Conservation (phyloP, 2,329 filamentous ascomycete genomes). For the Nothophaeocryptopus gaeumannii region DNA sequence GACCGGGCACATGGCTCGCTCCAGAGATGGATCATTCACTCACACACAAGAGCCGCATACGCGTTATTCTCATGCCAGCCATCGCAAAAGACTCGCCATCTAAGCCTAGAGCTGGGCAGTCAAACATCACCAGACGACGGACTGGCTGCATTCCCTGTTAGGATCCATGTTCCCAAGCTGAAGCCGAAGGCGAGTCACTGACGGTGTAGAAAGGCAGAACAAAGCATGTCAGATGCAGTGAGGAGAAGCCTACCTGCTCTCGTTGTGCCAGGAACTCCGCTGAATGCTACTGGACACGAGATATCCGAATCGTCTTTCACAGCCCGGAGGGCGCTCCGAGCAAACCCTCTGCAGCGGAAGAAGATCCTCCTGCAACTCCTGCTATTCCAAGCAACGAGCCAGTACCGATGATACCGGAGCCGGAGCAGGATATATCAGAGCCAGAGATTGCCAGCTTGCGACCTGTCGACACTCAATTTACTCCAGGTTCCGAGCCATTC, state of each 20-base stretch:
- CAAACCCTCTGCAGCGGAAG: background rate
- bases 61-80: too few species aligned
- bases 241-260: constrained; percentile 13
- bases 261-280: constrained; percentile 10
- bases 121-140: constrained; percentile 15
- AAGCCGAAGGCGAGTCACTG: too few species aligned
- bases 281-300: constrained; percentile 14
- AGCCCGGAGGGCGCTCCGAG: constrained; percentile 5
- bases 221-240: constrained; percentile 15
- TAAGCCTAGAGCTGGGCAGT: background rate
- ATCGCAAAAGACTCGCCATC: too few species aligned
- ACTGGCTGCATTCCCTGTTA: constrained; percentile 15
- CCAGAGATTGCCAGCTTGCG: constrained; percentile 5
- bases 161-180: too few species aligned
- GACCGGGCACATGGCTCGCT: too few species aligned
- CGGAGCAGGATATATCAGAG: constrained; percentile 1
- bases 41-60: too few species aligned
- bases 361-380: background rate
- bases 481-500: constrained; percentile 12
- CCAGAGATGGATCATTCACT: too few species aligned
- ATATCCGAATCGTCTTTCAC: constrained; percentile 15
- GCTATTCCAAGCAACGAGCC: background rate
- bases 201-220: background rate
- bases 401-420: background rate
- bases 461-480: background rate